Conservation (phyloP, 306 rosid species). For the Sindora glabra region DNA sequence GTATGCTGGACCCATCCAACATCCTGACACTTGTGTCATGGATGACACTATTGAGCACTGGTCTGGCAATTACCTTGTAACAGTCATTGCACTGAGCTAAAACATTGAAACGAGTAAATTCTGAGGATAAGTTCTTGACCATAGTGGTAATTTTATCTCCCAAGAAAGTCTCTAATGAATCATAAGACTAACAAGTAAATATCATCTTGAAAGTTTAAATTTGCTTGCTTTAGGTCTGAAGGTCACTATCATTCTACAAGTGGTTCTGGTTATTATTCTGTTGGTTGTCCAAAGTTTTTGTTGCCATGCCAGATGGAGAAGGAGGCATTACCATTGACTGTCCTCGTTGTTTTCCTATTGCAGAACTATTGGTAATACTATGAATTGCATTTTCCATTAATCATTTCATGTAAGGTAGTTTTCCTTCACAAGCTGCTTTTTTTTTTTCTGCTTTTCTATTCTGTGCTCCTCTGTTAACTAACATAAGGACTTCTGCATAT, state of each 20-base stretch:
- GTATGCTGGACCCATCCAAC: conserved; percentile 48
- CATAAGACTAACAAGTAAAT: conserved; percentile 6
- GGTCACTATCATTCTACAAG: conserved; percentile 48
- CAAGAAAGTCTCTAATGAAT: not conserved
- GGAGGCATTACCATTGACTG: conserved; percentile 35
- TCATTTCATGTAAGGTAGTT: too few species aligned
- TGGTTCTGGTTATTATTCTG: conserved; percentile 28
- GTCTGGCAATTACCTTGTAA: conserved; percentile 22
- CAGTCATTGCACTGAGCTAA: conserved; percentile 7
- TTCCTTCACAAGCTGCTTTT: too few species aligned
- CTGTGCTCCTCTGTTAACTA: not conserved
- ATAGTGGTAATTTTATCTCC: conserved; percentile 39
- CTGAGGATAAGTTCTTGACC: conserved; percentile 46
- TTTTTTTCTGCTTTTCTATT: too few species aligned
- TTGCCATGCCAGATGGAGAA: conserved; percentile 32
- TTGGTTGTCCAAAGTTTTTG: conserved; percentile 30
- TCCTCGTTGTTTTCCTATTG: not conserved
- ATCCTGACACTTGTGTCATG: conserved; percentile 78
- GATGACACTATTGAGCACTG: conserved; percentile 56
- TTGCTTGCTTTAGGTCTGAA: conserved; percentile 52
- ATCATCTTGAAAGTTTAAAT: not conserved
- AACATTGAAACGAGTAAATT: conserved; percentile 29
- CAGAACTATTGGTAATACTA: conserved; percentile 19
- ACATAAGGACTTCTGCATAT: not conserved
- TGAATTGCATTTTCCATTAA: not conserved